Conservation (phyloP, 2,329 filamentous ascomycete species). For the Trichophyton simii region DNA sequence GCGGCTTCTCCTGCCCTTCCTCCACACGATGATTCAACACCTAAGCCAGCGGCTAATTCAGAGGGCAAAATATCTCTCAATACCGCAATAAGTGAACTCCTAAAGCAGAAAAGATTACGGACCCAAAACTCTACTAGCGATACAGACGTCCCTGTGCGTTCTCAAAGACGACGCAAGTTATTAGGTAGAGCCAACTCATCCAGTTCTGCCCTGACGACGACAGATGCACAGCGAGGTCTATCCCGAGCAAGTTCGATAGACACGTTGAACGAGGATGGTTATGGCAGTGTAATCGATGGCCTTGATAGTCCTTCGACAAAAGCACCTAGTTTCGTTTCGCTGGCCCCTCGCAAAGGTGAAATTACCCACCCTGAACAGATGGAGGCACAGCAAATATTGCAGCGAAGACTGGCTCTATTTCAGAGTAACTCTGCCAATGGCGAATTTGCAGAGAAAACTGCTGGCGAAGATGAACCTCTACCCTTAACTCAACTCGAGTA, state of each 20-base stretch:
- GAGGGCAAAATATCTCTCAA: slow-evolving; percentile 8
- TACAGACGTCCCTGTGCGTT: slow-evolving; percentile 14
- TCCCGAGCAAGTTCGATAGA: slow-evolving; percentile 40
- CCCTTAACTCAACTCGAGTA: slow-evolving; percentile 38
- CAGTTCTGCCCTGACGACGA: slow-evolving; percentile 21
- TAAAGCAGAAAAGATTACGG: slow-evolving; percentile 29
- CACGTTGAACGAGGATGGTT: slow-evolving; percentile 35
- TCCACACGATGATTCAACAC: neutral
- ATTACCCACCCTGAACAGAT: neutral
- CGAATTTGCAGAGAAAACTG: slow-evolving; percentile 14
- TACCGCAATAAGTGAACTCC: slow-evolving; percentile 28
- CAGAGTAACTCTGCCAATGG: slow-evolving; percentile 15
- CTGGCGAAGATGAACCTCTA: slow-evolving; percentile 26
- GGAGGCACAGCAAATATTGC: slow-evolving; percentile 11
- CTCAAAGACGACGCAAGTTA: slow-evolving; percentile 25
- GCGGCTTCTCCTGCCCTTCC: neutral
- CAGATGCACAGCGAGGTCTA: slow-evolving; percentile 10
- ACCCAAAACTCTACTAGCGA: slow-evolving; percentile 19
- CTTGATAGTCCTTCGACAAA: slow-evolving; percentile 14
- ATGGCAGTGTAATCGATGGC: slow-evolving; percentile 26
- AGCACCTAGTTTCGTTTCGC: slow-evolving; percentile 22
- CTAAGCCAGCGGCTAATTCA: neutral
- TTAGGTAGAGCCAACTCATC: slow-evolving; percentile 33
- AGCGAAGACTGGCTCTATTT: slow-evolving; percentile 11
- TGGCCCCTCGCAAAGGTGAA: slow-evolving; percentile 16